Evolutionary conservation across 306 rosid genomes (phyloP).

Genomic region (Amphicarpaea edgeworthii): DNA sequence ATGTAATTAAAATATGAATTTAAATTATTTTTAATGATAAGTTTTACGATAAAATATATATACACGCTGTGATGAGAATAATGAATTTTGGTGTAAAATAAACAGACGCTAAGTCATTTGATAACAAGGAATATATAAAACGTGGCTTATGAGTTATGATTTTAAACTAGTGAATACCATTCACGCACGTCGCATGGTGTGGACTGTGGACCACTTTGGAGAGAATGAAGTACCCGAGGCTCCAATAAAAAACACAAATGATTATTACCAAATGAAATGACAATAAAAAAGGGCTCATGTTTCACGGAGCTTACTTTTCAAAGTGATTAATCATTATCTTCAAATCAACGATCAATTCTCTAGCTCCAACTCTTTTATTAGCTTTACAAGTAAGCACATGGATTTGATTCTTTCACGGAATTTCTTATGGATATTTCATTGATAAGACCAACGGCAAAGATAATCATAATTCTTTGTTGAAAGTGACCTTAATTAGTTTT

Average conservation of each 20-base stretch:
- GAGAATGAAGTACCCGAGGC: neutral
- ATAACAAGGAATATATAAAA: too few species aligned
- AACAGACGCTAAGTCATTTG: too few species aligned
- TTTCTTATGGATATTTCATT: constrained; percentile 45
- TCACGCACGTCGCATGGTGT: too few species aligned
- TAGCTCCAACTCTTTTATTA: neutral
- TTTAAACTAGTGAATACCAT: neutral
- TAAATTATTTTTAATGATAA: neutral
- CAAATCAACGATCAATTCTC: neutral
- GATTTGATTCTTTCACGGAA: constrained; percentile 50
- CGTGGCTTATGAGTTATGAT: too few species aligned
- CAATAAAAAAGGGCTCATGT: constrained; percentile 3
- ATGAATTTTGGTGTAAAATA: too few species aligned
- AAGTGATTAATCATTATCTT: constrained; percentile 9
- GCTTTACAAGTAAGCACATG: constrained; percentile 19
- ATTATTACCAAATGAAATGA: constrained; percentile 31
- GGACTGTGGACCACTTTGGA: constrained; percentile 21
- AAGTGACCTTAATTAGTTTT: constrained; percentile 37
- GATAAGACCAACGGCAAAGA: constrained; percentile 37
- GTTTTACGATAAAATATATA: too few species aligned
- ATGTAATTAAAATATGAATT: too few species aligned
- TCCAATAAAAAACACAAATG: neutral
- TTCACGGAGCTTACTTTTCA: constrained; percentile 8
- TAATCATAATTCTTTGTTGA: constrained; percentile 23
- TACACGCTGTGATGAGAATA: too few species aligned